phyloP scores from a whole-genome alignment of 73 alveolate species.

The Paramecium pentaurelia region DNA sequence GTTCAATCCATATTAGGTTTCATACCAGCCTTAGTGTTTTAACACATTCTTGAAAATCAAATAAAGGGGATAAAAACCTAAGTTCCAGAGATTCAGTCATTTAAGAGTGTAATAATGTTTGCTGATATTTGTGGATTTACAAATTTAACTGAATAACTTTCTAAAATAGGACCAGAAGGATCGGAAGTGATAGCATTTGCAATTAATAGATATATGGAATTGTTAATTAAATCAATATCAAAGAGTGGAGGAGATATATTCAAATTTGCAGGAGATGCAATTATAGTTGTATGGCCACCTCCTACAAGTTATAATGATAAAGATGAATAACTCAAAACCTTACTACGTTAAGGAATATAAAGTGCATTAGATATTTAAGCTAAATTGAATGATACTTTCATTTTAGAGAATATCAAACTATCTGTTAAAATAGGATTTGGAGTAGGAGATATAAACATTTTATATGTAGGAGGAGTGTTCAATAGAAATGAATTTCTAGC shows the following conservation, averaged over 20 bases:
- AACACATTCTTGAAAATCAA: slow-evolving; percentile 21
- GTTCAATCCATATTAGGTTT: slow-evolving; percentile 36
- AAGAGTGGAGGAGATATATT: slow-evolving; percentile 96
- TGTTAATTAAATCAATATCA: slow-evolving; percentile 77
- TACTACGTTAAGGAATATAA: slow-evolving; percentile 81
- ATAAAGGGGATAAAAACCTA: background rate
- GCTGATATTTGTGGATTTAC: slow-evolving; percentile 63
- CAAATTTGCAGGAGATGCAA: slow-evolving; percentile 96
- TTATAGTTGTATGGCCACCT: slow-evolving; percentile 96
- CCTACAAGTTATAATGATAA: background rate
- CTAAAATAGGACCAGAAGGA: slow-evolving; percentile 89
- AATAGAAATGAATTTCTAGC: slow-evolving; percentile 93
- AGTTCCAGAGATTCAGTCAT: slow-evolving; percentile 43
- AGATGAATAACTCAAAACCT: slow-evolving; percentile 60
- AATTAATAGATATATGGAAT: slow-evolving; percentile 92
- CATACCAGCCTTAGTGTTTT: slow-evolving; percentile 53
- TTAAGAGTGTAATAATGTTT: slow-evolving; percentile 57
- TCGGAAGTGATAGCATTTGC: slow-evolving; percentile 91
- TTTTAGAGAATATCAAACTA: slow-evolving; percentile 79
- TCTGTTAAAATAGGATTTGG: slow-evolving; percentile 80
- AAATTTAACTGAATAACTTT: slow-evolving; percentile 46
- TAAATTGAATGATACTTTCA: slow-evolving; percentile 83
- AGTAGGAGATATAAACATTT: slow-evolving; percentile 89
- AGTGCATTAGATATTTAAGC: slow-evolving; percentile 86
- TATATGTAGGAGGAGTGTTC: slow-evolving; percentile 95